Evolutionary conservation across 2,329 filamentous ascomycete genomes (phyloP).

Genomic region (Gaeumannomyces tritici): DNA sequence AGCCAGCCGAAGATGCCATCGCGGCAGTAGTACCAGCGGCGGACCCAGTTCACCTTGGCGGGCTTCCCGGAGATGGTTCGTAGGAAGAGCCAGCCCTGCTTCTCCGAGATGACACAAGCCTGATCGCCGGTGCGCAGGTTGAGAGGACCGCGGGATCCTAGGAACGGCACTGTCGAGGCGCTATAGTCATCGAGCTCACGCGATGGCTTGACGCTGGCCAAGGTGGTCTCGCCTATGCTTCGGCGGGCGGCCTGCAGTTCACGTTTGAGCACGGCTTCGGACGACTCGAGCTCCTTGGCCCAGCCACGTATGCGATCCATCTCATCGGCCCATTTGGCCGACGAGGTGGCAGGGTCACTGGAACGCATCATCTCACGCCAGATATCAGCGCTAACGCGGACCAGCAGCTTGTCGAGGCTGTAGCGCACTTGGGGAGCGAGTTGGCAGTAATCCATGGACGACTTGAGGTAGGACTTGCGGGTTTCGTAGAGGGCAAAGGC

Average conservation of each 20-base stretch:
- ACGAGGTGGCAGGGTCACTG: constrained; percentile 51
- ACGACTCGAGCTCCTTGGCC: constrained; percentile 87
- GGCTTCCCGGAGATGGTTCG: constrained; percentile 79
- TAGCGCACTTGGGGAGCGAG: constrained; percentile 77
- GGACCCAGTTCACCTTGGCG: constrained; percentile 78
- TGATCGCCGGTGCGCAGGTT: constrained; percentile 47
- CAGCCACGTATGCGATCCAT: constrained; percentile 89
- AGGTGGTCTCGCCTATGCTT: constrained; percentile 71
- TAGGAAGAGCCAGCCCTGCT: constrained; percentile 91
- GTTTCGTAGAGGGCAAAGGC: constrained; percentile 93
- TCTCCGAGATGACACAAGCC: constrained; percentile 53
- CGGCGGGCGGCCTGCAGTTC: constrained; percentile 72
- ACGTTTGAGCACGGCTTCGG: constrained; percentile 72
- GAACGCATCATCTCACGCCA: constrained; percentile 77
- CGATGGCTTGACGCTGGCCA: constrained; percentile 65
- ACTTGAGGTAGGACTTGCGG: constrained; percentile 80
- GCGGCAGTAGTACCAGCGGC: constrained; percentile 92
- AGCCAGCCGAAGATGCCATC: constrained; percentile 95
- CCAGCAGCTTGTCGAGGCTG: constrained; percentile 75
- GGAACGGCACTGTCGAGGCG: constrained; percentile 77
- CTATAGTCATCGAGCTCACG: constrained; percentile 91
- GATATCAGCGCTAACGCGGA: constrained; percentile 75
- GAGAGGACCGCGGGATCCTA: constrained; percentile 62
- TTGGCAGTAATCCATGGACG: constrained; percentile 88
- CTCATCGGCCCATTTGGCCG: constrained; percentile 62